Percentiles rank a stretch among this genome's conserved stretches.
phyloP scores from a whole-genome alignment of 306 rosid species.

The Citrullus colocynthis region DNA sequence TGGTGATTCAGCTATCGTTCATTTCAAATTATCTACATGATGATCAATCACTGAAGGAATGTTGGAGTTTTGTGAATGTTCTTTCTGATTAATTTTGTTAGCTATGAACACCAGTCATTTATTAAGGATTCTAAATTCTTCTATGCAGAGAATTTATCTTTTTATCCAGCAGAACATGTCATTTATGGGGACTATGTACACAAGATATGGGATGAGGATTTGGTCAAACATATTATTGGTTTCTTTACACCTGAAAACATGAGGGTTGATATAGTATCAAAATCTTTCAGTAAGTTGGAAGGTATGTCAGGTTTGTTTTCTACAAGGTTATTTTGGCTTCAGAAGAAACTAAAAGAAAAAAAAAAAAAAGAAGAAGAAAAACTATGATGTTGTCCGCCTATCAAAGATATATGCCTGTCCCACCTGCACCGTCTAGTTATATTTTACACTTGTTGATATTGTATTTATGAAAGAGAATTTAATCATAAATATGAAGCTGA shows the following conservation, averaged over 20 bases:
- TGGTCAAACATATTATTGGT: constrained; percentile 52
- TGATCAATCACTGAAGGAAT: not conserved
- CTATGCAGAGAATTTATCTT: constrained; percentile 54
- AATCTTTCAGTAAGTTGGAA: constrained; percentile 38
- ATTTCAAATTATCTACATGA: not conserved
- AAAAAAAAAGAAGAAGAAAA: not conserved
- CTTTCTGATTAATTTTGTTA: not conserved
- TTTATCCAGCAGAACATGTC: constrained; percentile 72
- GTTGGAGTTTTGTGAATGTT: not conserved
- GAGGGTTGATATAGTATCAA: constrained; percentile 80
- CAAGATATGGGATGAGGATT: constrained; percentile 69
- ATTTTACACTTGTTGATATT: not conserved
- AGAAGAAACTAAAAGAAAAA: not conserved
- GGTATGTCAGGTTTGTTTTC: constrained; percentile 24
- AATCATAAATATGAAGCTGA: too few relatives aligned
- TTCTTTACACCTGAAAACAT: constrained; percentile 84
- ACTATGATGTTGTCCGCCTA: not conserved
- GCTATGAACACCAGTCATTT: not conserved
- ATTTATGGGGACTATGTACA: constrained; percentile 75
- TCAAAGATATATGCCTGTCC: not conserved
- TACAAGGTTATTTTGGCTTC: not conserved
- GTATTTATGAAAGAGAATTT: not conserved
- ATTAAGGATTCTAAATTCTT: constrained; percentile 18
- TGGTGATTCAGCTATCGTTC: not conserved
- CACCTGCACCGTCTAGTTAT: not conserved